phyloP scores from a whole-genome alignment of 805 yeast species.

The Danielia oregonensis region DNA sequence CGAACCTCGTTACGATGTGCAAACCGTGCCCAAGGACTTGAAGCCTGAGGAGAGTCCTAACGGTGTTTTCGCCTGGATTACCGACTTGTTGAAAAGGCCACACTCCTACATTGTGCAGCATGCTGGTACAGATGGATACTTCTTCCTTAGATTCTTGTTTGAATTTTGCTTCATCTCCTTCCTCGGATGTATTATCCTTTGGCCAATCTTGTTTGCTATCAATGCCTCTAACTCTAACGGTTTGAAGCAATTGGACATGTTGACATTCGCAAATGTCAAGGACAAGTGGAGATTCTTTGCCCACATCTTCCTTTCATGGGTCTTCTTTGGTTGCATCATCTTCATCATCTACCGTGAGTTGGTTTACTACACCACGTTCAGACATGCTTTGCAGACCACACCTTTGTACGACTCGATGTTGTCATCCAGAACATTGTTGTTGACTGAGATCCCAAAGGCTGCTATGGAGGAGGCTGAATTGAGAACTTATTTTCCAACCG shows the following conservation, averaged over 20 bases:
- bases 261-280: constrained; percentile 60
- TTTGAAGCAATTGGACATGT: constrained; percentile 56
- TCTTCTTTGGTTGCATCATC: constrained; percentile 61
- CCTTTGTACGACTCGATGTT: constrained; percentile 68
- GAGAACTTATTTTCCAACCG: constrained; percentile 59
- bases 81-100: constrained; percentile 48
- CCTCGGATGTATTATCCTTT: constrained; percentile 49
- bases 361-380: constrained; percentile 63
- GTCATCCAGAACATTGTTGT: constrained; percentile 67
- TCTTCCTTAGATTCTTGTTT: constrained; percentile 62
- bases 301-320: constrained; percentile 74
- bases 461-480: constrained; percentile 47
- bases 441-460: constrained; percentile 61
- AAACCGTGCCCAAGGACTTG: constrained; percentile 43
- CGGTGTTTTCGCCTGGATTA: constrained; percentile 55
- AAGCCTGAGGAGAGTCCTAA: constrained; percentile 41
- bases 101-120: constrained; percentile 64
- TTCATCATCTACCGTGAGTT: constrained; percentile 71
- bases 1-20: constrained; percentile 47
- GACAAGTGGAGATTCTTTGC: constrained; percentile 67
- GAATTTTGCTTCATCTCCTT: constrained; percentile 51
- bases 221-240: constrained; percentile 66
- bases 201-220: constrained; percentile 72
- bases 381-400: constrained; percentile 71
- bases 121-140: constrained; percentile 72